Evolutionary conservation across 164 flowering plant genomes (phyloP), one percentile per base, ranked within the genome.

Genomic region (Kalanchoe fedtschenkoi): DNA sequence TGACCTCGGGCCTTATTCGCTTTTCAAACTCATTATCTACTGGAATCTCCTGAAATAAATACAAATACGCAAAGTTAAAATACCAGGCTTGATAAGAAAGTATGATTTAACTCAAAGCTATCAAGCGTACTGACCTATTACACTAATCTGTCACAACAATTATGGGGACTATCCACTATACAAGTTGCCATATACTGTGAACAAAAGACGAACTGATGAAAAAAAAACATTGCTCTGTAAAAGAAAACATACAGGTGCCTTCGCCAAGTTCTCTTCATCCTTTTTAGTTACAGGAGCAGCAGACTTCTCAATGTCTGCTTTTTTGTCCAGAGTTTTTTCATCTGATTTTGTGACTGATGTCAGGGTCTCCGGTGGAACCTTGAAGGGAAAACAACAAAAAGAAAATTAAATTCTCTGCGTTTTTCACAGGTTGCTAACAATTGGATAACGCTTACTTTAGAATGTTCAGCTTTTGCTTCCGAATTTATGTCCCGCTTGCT

Each of bases 11-110:
- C 72, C 96, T 81, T 65, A 90, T 90, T 54, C 91, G 86, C 68
- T 83, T 89, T 80, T 93, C 98, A 74, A 90, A 93, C 74, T 93
- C 98, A 70, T 89, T 93, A 72, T 93, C 97, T 15, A 90, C 91
- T 69, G 82, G 74, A 47, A 71, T 76, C 70, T 86, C 91, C 93
- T 92, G 75, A 39, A 9, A 13, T 11, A 21, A 37, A 60, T 14
- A 9, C 37, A 57, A 24, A 14, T 17, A 35, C 34, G 13, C 33
- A 4, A 33, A 3, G 38, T 32, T 2, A 30, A 21, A 58, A 22
- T 22, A 2, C 35, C 16, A 17, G 21, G 9, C 33, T 17, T 30
- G 21, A 29, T n/a, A 30, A 5, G 30, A 28, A 17, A 51, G 8
- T 2, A 21, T 8, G 1, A 51, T 21, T 21, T 22, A 51, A 11